phyloP scores from a whole-genome alignment of 1,139 yeast genomes.

The Chernovozyma aurita region DNA sequence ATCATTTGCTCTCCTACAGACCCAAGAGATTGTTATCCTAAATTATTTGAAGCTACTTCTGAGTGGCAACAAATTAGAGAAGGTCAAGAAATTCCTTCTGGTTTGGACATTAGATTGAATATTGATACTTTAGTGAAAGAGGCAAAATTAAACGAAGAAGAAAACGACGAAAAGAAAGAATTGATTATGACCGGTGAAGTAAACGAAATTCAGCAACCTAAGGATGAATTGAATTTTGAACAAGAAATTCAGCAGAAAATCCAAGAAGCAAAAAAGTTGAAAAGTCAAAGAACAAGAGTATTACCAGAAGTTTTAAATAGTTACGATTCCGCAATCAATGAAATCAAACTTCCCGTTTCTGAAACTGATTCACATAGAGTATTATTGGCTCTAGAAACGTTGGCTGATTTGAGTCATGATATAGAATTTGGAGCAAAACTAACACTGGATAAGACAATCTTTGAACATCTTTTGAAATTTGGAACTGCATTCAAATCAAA shows the following conservation, averaged over 20 bases:
- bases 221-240: slow-evolving; percentile 7
- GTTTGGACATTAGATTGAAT: slow-evolving; percentile 69
- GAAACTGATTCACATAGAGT: slow-evolving; percentile 14
- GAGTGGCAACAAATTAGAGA: slow-evolving; percentile 68
- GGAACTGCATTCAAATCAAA: slow-evolving; percentile 11
- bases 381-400: slow-evolving; percentile 34
- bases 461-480: slow-evolving; percentile 14
- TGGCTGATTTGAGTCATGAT: slow-evolving; percentile 64
- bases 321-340: slow-evolving; percentile 26
- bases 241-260: slow-evolving; percentile 13
- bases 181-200: slow-evolving; percentile 9
- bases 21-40: slow-evolving; percentile 58
- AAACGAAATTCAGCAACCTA: slow-evolving; percentile 11
- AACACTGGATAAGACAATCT: slow-evolving; percentile 18
- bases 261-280: slow-evolving; percentile 10
- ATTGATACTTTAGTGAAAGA: slow-evolving; percentile 63
- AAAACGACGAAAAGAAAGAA: slow-evolving; percentile 9
- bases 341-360: slow-evolving; percentile 15
- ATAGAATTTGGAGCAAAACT: slow-evolving; percentile 53
- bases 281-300: slow-evolving; percentile 11
- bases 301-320: slow-evolving; percentile 19
- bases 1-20: slow-evolving; percentile 44
- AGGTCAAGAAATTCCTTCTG: slow-evolving; percentile 72
- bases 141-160: slow-evolving; percentile 52
- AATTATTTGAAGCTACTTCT: slow-evolving; percentile 51